A percentile compares a stretch with the other conserved stretches of the same genome.
phyloP scores from a whole-genome alignment of 1,284 basidiomycete genomes.

The Xerocomus minutiporus region DNA sequence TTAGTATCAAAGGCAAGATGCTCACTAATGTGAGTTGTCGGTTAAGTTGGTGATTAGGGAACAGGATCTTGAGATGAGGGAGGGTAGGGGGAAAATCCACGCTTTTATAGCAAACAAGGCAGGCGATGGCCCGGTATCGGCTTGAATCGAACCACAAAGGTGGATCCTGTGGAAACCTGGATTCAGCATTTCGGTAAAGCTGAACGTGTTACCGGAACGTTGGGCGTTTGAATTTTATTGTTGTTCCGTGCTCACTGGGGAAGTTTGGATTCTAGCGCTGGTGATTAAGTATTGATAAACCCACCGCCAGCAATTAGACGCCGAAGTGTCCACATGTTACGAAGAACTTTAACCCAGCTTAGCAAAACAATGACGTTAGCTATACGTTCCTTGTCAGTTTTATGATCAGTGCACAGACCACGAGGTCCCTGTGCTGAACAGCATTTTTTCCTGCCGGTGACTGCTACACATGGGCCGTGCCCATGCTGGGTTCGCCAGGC shows the following conservation, averaged over 20 bases:
- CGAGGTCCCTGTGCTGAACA: slow-evolving; percentile 1
- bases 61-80: neutral
- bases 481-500: neutral
- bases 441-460: neutral
- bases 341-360: neutral
- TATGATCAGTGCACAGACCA: neutral
- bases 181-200: neutral
- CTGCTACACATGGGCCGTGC: neutral
- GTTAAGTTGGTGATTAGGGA: neutral
- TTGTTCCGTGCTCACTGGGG: neutral
- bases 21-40: slow-evolving; percentile 10
- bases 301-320: neutral
- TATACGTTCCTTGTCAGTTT: neutral
- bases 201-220: slow-evolving; percentile 4
- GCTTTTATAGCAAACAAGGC: slow-evolving; percentile 17
- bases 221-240: neutral
- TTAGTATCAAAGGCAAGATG: neutral
- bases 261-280: slow-evolving; percentile 4
- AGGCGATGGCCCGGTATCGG: neutral
- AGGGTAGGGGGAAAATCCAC: neutral
- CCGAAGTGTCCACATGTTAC: neutral
- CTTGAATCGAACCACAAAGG: neutral
- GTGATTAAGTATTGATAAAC: neutral
- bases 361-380: slow-evolving; percentile 6
- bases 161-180: neutral